These are phyloP conservation scores for Fusarium redolens DNA, from an alignment of 2,329 filamentous ascomycete genomes.

Conservation along the genomic window DNA sequence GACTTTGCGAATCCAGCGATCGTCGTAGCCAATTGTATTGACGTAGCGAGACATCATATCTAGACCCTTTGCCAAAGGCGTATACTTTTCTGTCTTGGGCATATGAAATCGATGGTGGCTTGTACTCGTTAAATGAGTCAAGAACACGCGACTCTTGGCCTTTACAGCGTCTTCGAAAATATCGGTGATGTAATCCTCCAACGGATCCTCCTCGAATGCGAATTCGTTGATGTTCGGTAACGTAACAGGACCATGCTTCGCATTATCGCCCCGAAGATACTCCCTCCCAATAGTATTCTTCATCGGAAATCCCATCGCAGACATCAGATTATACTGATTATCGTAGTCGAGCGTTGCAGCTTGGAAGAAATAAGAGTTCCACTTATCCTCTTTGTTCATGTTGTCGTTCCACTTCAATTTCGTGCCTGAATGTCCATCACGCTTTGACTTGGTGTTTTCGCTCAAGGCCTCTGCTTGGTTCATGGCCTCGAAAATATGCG, in stretches of 20 bases:
- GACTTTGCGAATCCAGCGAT: conserved; percentile 48
- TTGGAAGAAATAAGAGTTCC: conserved; percentile 50
- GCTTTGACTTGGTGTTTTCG: not conserved
- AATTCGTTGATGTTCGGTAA: conserved; percentile 52
- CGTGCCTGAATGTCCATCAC: not conserved
- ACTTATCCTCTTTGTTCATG: conserved; percentile 37
- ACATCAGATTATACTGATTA: conserved; percentile 49
- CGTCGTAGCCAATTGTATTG: conserved; percentile 49
- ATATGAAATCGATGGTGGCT: conserved; percentile 50
- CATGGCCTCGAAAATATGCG: conserved; percentile 52
- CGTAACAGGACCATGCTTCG: conserved; percentile 47
- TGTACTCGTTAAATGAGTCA: conserved; percentile 52
- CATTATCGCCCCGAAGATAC: conserved; percentile 45
- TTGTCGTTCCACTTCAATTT: not conserved
- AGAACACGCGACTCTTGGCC: conserved; percentile 48
- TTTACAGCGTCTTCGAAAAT: conserved; percentile 46
- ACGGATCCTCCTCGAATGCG: conserved; percentile 46
- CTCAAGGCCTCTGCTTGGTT: conserved; percentile 38
- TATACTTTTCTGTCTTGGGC: conserved; percentile 45
- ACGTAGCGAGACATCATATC: conserved; percentile 49
- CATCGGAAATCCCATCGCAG: conserved; percentile 45
- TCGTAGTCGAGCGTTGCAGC: conserved; percentile 50
- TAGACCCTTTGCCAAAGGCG: conserved; percentile 42
- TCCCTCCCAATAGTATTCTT: conserved; percentile 45
- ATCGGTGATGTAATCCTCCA: conserved; percentile 50